Evolutionary conservation across 768 basidiomycete genomes (phyloP), one percentile per base, ranked within the genome.

Genomic region (Sporobolomyces phaffii): DNA sequence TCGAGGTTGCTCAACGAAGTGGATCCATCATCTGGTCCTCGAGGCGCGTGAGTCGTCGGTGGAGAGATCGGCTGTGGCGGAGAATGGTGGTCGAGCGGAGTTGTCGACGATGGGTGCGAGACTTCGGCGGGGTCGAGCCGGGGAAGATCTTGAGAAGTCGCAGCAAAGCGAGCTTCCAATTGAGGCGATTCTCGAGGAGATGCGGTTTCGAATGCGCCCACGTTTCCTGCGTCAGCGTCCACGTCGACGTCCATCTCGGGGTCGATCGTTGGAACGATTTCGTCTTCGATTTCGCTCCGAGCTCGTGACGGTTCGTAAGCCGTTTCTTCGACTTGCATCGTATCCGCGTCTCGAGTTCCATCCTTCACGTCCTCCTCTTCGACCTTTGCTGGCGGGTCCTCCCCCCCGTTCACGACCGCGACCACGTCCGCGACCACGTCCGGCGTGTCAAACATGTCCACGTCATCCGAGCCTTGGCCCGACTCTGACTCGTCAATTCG

Each of bases 11-110:
- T 10, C 10, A 20, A 41, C 20, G 44, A 45, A 22, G n/a, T 9
- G 18, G 15, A 24, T 10, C 40, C 11, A 45, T 34, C 50, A 31
- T 51, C n/a, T 8, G 33, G 5, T 13, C 34, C 20, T 13, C 38
- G 20, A 2, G 54, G 17, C 15, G 18, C n/a, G 56, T 44, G 56
- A 22, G 33, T 58, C 13, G 41, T 33, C 2, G 43, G 56, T n/a
- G 56, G 56, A 33, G 56, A 58, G 41, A 58, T 58, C 17, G 56
- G 56, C n/a, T 58, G 56, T 10, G 56, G 56, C 6, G 56, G 56
- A 17, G 56, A 58, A 33, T 58, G 56, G 31, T 58, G 43, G 26
- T 58, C 56, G 43, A 58, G 56, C 2, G 56, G 56, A 11, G 56
- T 58, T 7, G 56, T 58, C 43, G 56, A 58, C 18, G 56, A 47